Conservation (phyloP, 441 rosid species). For the Aquilaria agallochum region DNA sequence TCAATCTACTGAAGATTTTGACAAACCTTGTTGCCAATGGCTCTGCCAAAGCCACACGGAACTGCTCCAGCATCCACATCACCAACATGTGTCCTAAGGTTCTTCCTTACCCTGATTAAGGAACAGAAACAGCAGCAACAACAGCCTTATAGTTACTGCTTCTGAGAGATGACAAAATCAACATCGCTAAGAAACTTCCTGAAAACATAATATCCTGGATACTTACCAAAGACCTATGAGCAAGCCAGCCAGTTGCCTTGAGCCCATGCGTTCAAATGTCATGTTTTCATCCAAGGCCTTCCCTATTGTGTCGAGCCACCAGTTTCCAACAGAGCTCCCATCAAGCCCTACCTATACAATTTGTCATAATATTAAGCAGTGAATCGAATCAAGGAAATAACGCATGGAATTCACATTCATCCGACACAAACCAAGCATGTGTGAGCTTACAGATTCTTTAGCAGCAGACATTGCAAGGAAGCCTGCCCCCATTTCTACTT, state of each 20-base stretch:
- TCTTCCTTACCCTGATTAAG: constrained; percentile 81
- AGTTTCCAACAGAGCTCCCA: constrained; percentile 93
- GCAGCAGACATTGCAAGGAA: constrained; percentile 99
- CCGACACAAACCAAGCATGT: not conserved
- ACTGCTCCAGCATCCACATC: constrained; percentile 78
- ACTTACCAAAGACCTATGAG: constrained; percentile 91
- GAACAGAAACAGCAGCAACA: not conserved
- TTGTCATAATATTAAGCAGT: constrained; percentile 7
- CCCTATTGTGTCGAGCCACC: constrained; percentile 92
- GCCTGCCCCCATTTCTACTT: constrained; percentile 99
- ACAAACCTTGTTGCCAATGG: constrained; percentile 74
- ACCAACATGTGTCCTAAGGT: constrained; percentile 56
- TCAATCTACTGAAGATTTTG: not conserved
- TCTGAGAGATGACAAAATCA: not conserved
- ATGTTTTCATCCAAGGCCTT: constrained; percentile 75
- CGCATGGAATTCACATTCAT: constrained; percentile 1
- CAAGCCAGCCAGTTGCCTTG: constrained; percentile 92
- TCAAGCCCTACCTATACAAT: constrained; percentile 93
- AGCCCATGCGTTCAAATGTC: constrained; percentile 94
- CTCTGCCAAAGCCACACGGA: constrained; percentile 78
- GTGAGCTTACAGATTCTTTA: constrained; percentile 86
- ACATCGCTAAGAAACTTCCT: not conserved
- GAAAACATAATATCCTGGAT: constrained; percentile 1
- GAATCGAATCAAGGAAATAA: constrained; percentile 10
- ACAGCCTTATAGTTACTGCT: not conserved